Evolutionary conservation across 2,329 filamentous ascomycete species (phyloP).

Genomic region (Dothideomycetes sp.): DNA sequence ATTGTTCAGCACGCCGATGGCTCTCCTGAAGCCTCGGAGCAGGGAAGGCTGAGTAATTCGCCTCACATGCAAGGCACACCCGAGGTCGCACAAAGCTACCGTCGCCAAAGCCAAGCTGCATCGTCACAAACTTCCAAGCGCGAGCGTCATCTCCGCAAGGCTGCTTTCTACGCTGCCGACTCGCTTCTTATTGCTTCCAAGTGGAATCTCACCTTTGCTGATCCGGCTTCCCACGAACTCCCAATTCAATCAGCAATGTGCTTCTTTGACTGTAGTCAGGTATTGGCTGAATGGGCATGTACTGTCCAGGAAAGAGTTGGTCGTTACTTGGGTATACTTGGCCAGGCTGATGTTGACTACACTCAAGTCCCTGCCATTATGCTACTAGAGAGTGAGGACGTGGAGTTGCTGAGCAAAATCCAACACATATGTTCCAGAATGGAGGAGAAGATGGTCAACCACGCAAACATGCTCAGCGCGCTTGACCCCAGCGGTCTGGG

Average conservation of each 20-base stretch:
- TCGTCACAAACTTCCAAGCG: constrained; percentile 29
- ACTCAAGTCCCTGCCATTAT: constrained; percentile 75
- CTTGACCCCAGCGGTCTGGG: constrained; percentile 33
- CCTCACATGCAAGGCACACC: constrained; percentile 2
- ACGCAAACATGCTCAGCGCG: constrained; percentile 44
- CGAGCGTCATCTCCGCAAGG: constrained; percentile 80
- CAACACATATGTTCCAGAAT: constrained; percentile 65
- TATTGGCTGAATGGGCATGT: constrained; percentile 87
- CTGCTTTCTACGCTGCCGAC: constrained; percentile 90
- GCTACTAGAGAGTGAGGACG: constrained; percentile 84
- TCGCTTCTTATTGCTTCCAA: constrained; percentile 82
- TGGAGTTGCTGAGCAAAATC: constrained; percentile 73
- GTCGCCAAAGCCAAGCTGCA: constrained; percentile 18
- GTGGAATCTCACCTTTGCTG: constrained; percentile 73
- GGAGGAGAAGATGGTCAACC: constrained; percentile 58
- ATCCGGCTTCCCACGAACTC: constrained; percentile 72
- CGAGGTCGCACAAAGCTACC: constrained; percentile 1
- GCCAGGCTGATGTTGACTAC: constrained; percentile 70
- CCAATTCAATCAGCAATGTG: constrained; percentile 87
- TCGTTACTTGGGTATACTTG: constrained; percentile 74
- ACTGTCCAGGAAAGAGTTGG: constrained; percentile 93
- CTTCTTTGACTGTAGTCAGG: constrained; percentile 85
- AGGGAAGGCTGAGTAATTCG: background rate
- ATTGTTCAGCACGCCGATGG: constrained; percentile 59
- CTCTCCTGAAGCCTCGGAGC: constrained; percentile 7